These are phyloP conservation scores for Acaromyces ingoldii DNA, from an alignment of 1,284 basidiomycete species.

Conservation along the genomic window DNA sequence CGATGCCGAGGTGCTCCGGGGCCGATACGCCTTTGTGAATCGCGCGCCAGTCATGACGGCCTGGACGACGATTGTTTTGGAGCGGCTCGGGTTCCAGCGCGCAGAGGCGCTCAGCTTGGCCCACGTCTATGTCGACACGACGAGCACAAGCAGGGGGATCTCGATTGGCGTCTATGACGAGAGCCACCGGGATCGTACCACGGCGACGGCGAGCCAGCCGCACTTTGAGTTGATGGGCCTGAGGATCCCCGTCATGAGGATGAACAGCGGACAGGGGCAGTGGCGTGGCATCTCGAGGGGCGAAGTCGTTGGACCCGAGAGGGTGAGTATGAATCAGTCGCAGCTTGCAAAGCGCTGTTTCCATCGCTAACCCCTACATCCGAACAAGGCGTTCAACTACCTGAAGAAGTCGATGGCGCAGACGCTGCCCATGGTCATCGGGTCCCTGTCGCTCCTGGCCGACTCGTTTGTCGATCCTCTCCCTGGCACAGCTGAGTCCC, in stretches of 20 bases:
- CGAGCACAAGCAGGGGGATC: constrained; percentile 75
- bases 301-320: constrained; percentile 65
- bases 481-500: constrained; percentile 2
- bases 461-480: constrained; percentile 35
- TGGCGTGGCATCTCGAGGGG: constrained; percentile 79
- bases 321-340: constrained; percentile 41
- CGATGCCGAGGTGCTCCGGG: constrained; percentile 18
- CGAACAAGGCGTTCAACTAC: constrained; percentile 38
- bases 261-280: constrained; percentile 57
- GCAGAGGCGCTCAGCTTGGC: constrained; percentile 90
- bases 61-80: constrained; percentile 81
- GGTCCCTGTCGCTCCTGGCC: constrained; percentile 40
- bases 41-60: constrained; percentile 90
- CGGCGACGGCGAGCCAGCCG: constrained; percentile 72
- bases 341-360: not conserved
- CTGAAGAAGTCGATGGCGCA: constrained; percentile 40
- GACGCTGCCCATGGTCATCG: constrained; percentile 41
- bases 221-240: constrained; percentile 85
- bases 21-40: constrained; percentile 69
- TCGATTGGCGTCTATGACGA: constrained; percentile 65
- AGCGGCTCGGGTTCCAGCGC: constrained; percentile 74
- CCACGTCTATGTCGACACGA: constrained; percentile 86
- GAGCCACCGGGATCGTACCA: constrained; percentile 51
- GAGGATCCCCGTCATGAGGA: constrained; percentile 79
- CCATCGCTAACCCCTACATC: not conserved